Evolutionary conservation across 129 eudicot genomes (phyloP).

Genomic region (Glebionis coronaria): DNA sequence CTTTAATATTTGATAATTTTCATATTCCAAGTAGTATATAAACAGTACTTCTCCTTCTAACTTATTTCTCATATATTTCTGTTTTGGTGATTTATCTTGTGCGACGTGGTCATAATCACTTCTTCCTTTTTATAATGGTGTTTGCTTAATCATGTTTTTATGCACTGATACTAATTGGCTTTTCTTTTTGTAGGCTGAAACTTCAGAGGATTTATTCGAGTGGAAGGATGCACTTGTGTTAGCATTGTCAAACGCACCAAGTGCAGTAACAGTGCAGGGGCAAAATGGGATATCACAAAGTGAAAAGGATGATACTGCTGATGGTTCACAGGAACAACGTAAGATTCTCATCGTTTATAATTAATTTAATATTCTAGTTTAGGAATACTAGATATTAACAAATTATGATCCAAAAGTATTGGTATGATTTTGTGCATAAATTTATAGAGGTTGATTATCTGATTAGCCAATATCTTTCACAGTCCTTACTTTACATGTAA

Average conservation of each 20-base stretch:
- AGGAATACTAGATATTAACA: too few relatives aligned
- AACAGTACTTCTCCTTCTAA: too few relatives aligned
- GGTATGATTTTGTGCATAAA: too few relatives aligned
- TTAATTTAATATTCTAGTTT: too few relatives aligned
- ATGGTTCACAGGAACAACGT: constrained; percentile 64
- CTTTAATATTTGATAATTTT: too few relatives aligned
- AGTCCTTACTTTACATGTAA: too few relatives aligned
- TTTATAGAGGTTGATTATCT: too few relatives aligned
- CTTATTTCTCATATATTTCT: too few relatives aligned
- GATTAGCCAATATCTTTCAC: too few relatives aligned
- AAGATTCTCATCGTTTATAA: background rate
- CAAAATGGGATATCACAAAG: constrained; percentile 51
- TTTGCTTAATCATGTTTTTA: background rate
- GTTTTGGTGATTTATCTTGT: constrained; percentile 1
- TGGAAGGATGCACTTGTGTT: constrained; percentile 93
- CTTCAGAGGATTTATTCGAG: constrained; percentile 68
- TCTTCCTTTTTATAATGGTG: background rate
- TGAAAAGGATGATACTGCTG: constrained; percentile 55
- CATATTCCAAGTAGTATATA: too few relatives aligned
- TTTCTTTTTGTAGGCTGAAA: constrained; percentile 67
- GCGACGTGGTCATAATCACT: background rate
- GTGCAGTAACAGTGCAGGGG: constrained; percentile 49
- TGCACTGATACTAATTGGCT: background rate
- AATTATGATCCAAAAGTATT: too few relatives aligned
- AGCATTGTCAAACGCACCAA: constrained; percentile 84